Evolutionary conservation across 2,329 filamentous ascomycete genomes (phyloP).

Genomic region (Ceratocystis destructans): DNA sequence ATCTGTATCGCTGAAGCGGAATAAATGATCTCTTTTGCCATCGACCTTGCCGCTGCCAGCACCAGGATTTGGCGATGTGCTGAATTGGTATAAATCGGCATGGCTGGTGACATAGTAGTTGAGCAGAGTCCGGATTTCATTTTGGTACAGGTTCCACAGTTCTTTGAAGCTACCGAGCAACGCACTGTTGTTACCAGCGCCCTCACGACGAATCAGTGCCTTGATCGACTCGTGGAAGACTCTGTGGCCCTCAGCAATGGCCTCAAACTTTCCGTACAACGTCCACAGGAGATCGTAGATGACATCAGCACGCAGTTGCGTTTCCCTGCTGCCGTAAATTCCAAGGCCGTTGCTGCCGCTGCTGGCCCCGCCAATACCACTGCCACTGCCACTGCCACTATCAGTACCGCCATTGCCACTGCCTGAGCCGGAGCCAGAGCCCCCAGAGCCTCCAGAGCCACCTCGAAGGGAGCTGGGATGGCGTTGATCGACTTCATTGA

Average conservation of each 20-base stretch:
- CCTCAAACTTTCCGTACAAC: conserved; percentile 90
- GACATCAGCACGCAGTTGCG: conserved; percentile 66
- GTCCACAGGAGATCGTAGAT: conserved; percentile 87
- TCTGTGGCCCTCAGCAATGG: conserved; percentile 88
- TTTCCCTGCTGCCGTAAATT: conserved; percentile 54
- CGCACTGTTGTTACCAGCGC: conserved; percentile 45
- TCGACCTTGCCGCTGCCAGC: conserved; percentile 27
- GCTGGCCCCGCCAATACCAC: background rate
- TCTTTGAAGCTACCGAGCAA: conserved; percentile 87
- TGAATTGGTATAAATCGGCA: conserved; percentile 56
- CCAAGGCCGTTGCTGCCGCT: conserved; percentile 41
- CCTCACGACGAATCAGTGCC: conserved; percentile 72
- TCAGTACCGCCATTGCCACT: conserved; percentile 42
- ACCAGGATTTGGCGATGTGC: conserved; percentile 40
- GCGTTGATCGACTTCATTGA: conserved; percentile 81
- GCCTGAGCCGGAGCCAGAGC: background rate
- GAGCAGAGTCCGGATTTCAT: conserved; percentile 84
- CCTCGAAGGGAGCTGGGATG: conserved; percentile 70
- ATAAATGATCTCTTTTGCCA: conserved; percentile 51
- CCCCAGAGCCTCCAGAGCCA: conserved; percentile 26
- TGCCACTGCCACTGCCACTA: conserved; percentile 47
- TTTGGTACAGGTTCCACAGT: conserved; percentile 94
- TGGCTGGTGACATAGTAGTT: conserved; percentile 95
- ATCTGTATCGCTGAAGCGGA: conserved; percentile 76
- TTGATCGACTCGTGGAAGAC: conserved; percentile 86